Base-by-base conservation (phyloP, 139 green algal genomes). In the Parachlorella kessleri region DNA sequence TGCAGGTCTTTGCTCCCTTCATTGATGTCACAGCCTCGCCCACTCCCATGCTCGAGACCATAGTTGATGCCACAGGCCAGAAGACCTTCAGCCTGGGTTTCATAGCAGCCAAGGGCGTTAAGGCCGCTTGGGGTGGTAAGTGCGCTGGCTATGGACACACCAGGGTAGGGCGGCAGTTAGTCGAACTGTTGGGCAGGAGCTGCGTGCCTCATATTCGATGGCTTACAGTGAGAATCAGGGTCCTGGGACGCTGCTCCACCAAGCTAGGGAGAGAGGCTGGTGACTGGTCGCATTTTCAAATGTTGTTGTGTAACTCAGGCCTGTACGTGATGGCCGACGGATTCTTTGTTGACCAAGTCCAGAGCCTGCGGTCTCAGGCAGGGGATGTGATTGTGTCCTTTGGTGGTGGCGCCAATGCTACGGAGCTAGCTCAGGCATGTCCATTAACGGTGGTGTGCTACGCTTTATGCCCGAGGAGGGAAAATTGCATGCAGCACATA, bases 371-470 rank as follows among this genome's bases (percentile, higher is more conserved):
- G 2, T 30, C 59, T 24, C 37, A 33, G 28, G 55, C 38, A 39
- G 73, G 73, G 9, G 73, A 78, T 30, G 55, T 70, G 18, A 78
- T 78, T 30, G 38, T 78, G 5, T 78, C 73, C 1, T 78, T 78
- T 28, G 73, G 73, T 9, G 73, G 73, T 6, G n/a, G n/a, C 21
- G 73, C 73, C 39, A 30, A 36, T 1, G 73, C 55, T 7, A 30
- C 54, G 55, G 73, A 78, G 55, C 73, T 78, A 36, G 73, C 73
- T 3, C 73, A 78, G 48, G 48, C 21, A 18, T 28, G 48, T n/a
- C n/a, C n/a, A n/a, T n/a, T n/a, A n/a, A n/a, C n/a, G n/a, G n/a
- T n/a, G n/a, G n/a, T n/a, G n/a, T n/a, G n/a, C n/a, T n/a, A n/a
- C n/a, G n/a, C n/a, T n/a, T n/a, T n/a, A n/a, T n/a, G n/a, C n/a